These are phyloP conservation scores for Periconia digitata DNA, from an alignment of 2,329 filamentous ascomycete species.

Conservation along the genomic window DNA sequence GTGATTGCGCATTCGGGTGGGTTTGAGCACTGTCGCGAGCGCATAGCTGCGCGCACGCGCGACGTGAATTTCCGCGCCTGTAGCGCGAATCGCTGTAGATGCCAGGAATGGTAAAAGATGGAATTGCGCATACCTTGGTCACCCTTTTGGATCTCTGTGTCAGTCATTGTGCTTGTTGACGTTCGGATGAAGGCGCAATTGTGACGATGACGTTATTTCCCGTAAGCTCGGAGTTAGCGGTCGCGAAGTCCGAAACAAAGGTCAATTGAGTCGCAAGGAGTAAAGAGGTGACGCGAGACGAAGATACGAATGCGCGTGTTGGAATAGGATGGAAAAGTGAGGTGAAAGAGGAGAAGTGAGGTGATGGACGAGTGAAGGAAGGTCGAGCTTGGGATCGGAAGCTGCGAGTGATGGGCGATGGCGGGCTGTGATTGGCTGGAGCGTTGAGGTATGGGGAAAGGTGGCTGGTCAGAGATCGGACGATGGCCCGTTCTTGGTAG, in stretches of 20 bases:
- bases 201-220: constrained; percentile 35
- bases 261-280: constrained; percentile 29
- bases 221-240: constrained; percentile 18
- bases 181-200: constrained; percentile 13
- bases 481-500: constrained; percentile 20
- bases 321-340: constrained; percentile 17
- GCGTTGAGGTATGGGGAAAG: constrained; percentile 24
- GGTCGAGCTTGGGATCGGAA: constrained; percentile 33
- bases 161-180: constrained; percentile 32
- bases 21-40: constrained; percentile 10
- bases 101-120: not conserved
- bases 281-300: constrained; percentile 16
- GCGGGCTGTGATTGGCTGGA: constrained; percentile 26
- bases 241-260: constrained; percentile 18
- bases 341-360: constrained; percentile 18
- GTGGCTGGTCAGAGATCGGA: constrained; percentile 33
- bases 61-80: not conserved
- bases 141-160: constrained; percentile 38
- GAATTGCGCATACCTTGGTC: constrained; percentile 35
- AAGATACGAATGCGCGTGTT: constrained; percentile 25
- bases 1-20: not conserved
- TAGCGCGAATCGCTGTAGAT: not conserved
- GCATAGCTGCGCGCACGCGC: constrained; percentile 1
- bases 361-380: constrained; percentile 22
- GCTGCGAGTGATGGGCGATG: constrained; percentile 32